A percentile compares a stretch with the other conserved stretches of the same genome.
Evolutionary conservation across 2,329 filamentous ascomycete species (phyloP).

Genomic region (Botrytis porri): DNA sequence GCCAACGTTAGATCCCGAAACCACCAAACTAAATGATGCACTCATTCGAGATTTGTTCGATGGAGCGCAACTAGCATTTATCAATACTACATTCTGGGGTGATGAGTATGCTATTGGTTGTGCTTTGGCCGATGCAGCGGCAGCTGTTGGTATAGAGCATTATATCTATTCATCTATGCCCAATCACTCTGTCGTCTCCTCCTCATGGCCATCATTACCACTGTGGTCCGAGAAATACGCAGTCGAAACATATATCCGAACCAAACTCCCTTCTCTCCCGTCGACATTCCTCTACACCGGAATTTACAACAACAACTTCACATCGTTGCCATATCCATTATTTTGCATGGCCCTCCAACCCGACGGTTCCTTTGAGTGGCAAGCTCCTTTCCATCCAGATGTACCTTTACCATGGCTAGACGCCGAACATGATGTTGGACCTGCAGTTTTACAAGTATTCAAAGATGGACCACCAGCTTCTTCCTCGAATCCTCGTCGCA

Average conservation of each 20-base stretch:
- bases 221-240: constrained; percentile 91
- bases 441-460: constrained; percentile 88
- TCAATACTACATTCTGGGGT: constrained; percentile 97
- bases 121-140: constrained; percentile 84
- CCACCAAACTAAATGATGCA: constrained; percentile 67
- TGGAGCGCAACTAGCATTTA: constrained; percentile 85
- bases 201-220: constrained; percentile 73
- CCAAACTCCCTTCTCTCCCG: constrained; percentile 57
- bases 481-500: constrained; percentile 62
- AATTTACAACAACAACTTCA: constrained; percentile 99
- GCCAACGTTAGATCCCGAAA: constrained; percentile 61
- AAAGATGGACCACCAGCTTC: constrained; percentile 77
- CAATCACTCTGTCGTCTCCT: constrained; percentile 74
- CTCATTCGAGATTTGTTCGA: constrained; percentile 77
- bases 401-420: constrained; percentile 92
- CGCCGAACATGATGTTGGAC: constrained; percentile 92
- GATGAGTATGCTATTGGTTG: constrained; percentile 89
- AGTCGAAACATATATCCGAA: constrained; percentile 85
- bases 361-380: constrained; percentile 88
- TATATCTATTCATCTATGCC: constrained; percentile 98
- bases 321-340: constrained; percentile 82
- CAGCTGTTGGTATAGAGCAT: constrained; percentile 78
- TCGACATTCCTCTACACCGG: constrained; percentile 94
- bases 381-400: constrained; percentile 88
- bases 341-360: constrained; percentile 90